Base-by-base conservation (phyloP, 441 rosid species). In the Raphanus hybrid region DNA sequence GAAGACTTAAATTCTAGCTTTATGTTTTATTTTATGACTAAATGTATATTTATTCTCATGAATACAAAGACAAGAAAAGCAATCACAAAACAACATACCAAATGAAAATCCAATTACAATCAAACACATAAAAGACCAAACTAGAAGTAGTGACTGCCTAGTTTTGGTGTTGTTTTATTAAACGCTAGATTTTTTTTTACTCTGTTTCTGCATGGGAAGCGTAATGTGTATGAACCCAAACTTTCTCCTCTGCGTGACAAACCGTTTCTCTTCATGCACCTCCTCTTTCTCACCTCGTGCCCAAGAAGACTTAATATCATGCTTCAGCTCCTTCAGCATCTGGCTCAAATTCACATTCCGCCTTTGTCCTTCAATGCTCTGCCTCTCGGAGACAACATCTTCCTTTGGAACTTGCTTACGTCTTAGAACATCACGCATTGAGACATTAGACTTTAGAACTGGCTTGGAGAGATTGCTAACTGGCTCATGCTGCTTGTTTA, bases 181-280 rank as follows among this genome's bases (percentile, higher is more conserved):
- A 75, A 83, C 75, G 78, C 71, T 86, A 79, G 67, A 41, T 55
- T 76, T 89, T 89, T 92, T 94, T 92, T 91, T 90, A 75, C 82
- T 85, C 70, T 85, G 97, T 74, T 84, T 94, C 45, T 88, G 73
- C 89, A 90, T 71, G 20, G 99, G 97, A 77, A 94, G 85, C 1
- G 98, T 87, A 20, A 91, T 92, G 66, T 90, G 99, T 72, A 94
- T 94, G 81, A 94, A 92, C 8, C 99, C 96, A 12, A 91, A 94
- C 87, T 91, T 94, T 80, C 97, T 92, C 78, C 97, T 84, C 68
- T 86, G 97, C 5, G 86, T 48, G 5, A 80, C 80, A 20, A 77
- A 85, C 75, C 84, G 97, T 80, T 90, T 90, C 75, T 80, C 89
- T 12, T 81, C 69, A 18, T 69, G 75, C 9, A 72, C 73, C 6